A percentile compares a stretch with the other conserved stretches of the same genome.
Conservation (phyloP, 352 stramenopile species). For the Pythium folliculosum region DNA sequence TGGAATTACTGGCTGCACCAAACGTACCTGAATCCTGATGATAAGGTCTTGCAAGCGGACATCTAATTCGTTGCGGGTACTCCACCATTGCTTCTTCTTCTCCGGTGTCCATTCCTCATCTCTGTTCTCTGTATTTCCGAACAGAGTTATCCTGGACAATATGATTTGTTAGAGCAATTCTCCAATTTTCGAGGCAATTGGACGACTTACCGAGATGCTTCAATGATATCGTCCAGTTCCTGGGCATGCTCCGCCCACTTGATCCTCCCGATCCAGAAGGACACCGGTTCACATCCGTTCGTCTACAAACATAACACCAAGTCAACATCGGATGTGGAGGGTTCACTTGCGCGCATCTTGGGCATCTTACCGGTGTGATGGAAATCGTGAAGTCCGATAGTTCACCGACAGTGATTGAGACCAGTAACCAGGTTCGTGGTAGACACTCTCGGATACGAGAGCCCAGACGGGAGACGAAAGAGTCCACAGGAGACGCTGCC, state of each 20-base stretch:
- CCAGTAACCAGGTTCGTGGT: conserved; percentile 20
- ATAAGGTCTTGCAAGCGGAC: conserved; percentile 43
- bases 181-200: not conserved
- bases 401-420: conserved; percentile 17
- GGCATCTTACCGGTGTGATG: conserved; percentile 18
- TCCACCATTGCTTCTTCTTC: conserved; percentile 83
- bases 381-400: conserved; percentile 21
- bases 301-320: conserved; percentile 34
- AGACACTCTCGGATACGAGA: not conserved
- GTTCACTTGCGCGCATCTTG: not conserved
- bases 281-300: conserved; percentile 40
- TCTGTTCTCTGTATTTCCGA: conserved; percentile 57
- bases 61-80: conserved; percentile 59
- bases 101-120: conserved; percentile 50
- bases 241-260: conserved; percentile 42
- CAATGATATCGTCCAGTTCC: conserved; percentile 54
- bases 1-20: too few species aligned
- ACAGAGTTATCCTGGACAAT: conserved; percentile 49
- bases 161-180: not conserved
- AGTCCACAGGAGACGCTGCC: not conserved
- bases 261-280: conserved; percentile 49
- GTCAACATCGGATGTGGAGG: not conserved
- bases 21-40: conserved; percentile 52
- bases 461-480: not conserved
- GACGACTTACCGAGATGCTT: conserved; percentile 44